Base-by-base conservation (phyloP, 2,329 filamentous ascomycete genomes). In the Lecanosticta acicola region DNA sequence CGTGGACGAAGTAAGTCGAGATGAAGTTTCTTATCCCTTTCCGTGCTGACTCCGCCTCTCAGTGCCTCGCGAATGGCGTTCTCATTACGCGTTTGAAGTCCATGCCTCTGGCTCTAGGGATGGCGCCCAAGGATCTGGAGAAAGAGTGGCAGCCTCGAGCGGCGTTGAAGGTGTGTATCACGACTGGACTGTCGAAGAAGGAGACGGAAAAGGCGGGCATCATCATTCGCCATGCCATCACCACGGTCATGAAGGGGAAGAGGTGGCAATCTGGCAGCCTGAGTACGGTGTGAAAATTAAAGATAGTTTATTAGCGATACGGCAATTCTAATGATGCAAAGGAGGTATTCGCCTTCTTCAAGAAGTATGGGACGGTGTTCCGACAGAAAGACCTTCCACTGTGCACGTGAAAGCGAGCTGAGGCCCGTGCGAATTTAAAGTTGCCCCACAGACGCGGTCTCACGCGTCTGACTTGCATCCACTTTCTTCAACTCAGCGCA, bases 171-270 rank as follows among this genome's bases (percentile, higher is more conserved):
- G 80, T 97, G 10, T 97, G 91, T 63, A 75, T 96, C 43, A 95
- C 90, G 0, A 86, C 80, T 3, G 93, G 86, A 1, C 72, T 98
- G 51, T 85, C 86, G 18, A 94, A 86, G 74, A 96, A 94, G 72
- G 93, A 98, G 67, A 85, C 90, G 44, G 94, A 98, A 71, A 95
- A 94, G 73, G 88, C 93, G 0, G 93, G 90, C 11, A 81, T 84
- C 5, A 83, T 80, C 8, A 90, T 98, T 56, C 78, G 91, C 49
- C 90, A 96, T 69, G 91, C 93, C 11, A 87, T 97, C 56, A 94
- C 90, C 41, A 96, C 95, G 71, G 81, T 97, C 50, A 81, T 98
- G 76, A 78, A 74, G 58, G 57, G 63, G 41, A 63, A 58, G 55
- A 67, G 66, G 51, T 67, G 62, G 62, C 56, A 59, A 53, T 18